Base-by-base conservation (phyloP, 2,329 filamentous ascomycete species). In the Cercospora brassicicola region DNA sequence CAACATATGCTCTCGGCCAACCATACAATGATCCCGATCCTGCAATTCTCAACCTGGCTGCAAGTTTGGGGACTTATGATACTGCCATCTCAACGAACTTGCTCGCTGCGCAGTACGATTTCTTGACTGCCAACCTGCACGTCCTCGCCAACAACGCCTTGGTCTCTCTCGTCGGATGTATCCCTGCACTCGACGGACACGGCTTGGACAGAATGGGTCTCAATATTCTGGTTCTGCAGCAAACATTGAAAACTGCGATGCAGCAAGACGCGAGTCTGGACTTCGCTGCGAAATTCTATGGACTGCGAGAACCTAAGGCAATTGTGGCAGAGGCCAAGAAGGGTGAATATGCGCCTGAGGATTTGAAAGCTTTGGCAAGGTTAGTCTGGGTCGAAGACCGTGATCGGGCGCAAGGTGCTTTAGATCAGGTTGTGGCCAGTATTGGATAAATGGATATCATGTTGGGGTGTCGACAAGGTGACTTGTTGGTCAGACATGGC, bases 211-310 rank as follows among this genome's bases (percentile, higher is more conserved):
- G 93, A 42, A 93, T 99, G 88, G 90, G 93, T 78, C 88, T 98
- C 75, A 97, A 99, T 78, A 93, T 97, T 59, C 86, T 97, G 26
- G 95, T 99, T 48, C 84, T 99, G 62, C 94, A 98, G 81, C 95
- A 99, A 78, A 97, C 97, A 75, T 87, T 99, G 65, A 97, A 97
- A 82, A 96, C 96, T 73, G 90, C 68, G 20, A 72, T 99, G 63
- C 93, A 95, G 79, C 84, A 87, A 1, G 86, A 86, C 8, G 89
- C 91, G 2, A 85, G 87, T 66, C 83, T 94, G 30, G 83, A 84
- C 3, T 82, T 87, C 39, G 87, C 90, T 0, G 85, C 87, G 20
- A 85, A 87, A 67, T 94, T 91, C 81, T 94, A 89, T 76, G 84
- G 86, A 20, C 79, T 94, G 76, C 89, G 89, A 4, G 88, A 85